phyloP scores from a whole-genome alignment of 768 basidiomycete species.

The Astraeus odoratus region DNA sequence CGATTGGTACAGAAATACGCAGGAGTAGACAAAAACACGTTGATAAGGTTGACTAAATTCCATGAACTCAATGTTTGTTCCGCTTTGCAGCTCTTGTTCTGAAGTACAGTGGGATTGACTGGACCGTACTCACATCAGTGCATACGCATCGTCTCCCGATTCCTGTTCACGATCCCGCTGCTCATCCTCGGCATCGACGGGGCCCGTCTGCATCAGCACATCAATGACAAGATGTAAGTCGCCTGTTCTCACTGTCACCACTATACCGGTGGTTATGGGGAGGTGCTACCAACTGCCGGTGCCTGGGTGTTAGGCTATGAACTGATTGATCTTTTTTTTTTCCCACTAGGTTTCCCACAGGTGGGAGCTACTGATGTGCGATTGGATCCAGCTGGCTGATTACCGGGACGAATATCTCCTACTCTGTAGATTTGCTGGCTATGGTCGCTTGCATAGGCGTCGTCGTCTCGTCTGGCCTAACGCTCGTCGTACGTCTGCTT shows the following conservation, averaged over 20 bases:
- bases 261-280: neutral
- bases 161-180: conserved; percentile 61
- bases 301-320: neutral
- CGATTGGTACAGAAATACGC: conserved; percentile 40
- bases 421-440: conserved; percentile 58
- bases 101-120: conserved; percentile 1
- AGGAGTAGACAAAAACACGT: conserved; percentile 56
- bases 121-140: conserved; percentile 39
- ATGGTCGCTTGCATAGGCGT: conserved; percentile 55
- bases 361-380: conserved; percentile 4
- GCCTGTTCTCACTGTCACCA: conserved; percentile 6
- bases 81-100: neutral
- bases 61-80: conserved; percentile 72
- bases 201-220: conserved; percentile 47
- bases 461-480: conserved; percentile 63
- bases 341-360: conserved; percentile 19
- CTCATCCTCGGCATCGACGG: conserved; percentile 67
- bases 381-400: neutral
- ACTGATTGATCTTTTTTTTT: neutral
- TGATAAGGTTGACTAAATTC: conserved; percentile 72
- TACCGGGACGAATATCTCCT: conserved; percentile 10
- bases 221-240: conserved; percentile 55
- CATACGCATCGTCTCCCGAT: conserved; percentile 67
- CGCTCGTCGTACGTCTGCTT: conserved; percentile 52
- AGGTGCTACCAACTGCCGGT: no score